Evolutionary conservation across 2,329 filamentous ascomycete species (phyloP).

Genomic region (Diplodia corticola): DNA sequence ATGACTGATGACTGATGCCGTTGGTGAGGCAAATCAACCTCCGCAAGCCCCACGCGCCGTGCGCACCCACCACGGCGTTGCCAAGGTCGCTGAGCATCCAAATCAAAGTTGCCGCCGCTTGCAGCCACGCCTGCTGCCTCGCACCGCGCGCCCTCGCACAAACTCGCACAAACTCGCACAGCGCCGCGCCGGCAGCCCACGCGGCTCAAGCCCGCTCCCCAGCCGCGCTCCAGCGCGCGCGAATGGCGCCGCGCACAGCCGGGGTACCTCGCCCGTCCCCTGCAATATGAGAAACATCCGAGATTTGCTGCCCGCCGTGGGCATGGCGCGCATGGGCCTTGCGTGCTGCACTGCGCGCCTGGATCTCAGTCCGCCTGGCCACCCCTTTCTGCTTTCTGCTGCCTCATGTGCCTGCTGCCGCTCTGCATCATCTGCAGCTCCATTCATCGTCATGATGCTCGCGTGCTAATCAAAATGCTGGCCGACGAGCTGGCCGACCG

Average conservation of each 20-base stretch:
- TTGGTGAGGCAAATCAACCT: constrained; percentile 18
- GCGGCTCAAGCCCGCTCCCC: background rate
- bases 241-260: constrained; percentile 8
- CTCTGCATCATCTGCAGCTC: background rate
- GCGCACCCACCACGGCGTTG: constrained; percentile 18
- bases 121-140: background rate
- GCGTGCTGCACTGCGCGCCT: constrained; percentile 6
- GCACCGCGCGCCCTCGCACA: background rate
- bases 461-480: background rate
- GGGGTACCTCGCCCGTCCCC: constrained; percentile 16
- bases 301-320: constrained; percentile 15
- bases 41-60: constrained; percentile 2
- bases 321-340: background rate
- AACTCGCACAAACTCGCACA: background rate
- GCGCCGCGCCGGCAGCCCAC: background rate
- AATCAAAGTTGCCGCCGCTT: constrained; percentile 10
- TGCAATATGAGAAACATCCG: constrained; percentile 18
- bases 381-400: constrained; percentile 18
- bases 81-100: constrained; percentile 17
- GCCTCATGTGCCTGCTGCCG: constrained; percentile 4
- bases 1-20: constrained; percentile 1
- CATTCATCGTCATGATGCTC: constrained; percentile 14
- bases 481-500: no score
- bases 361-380: background rate
- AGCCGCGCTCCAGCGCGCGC: background rate